Evolutionary conservation across 805 yeast genomes (phyloP).

Genomic region (Candida adriatica): DNA sequence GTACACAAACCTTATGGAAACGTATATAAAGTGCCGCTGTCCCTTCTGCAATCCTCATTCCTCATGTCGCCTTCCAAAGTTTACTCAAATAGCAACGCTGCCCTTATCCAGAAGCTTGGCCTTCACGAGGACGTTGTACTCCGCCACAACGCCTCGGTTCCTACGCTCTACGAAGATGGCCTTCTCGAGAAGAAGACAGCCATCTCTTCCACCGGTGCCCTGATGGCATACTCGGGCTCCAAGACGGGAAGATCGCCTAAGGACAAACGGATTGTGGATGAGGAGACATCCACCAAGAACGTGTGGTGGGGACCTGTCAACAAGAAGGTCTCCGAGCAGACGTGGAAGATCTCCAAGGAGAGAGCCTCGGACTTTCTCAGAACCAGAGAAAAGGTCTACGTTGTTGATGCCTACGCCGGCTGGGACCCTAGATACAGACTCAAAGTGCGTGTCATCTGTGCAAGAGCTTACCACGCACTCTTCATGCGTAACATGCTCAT

Average conservation of each 20-base stretch:
- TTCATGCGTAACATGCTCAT: slow-evolving; percentile 98
- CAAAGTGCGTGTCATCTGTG: slow-evolving; percentile 93
- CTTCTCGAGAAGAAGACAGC: slow-evolving; percentile 85
- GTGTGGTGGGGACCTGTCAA: slow-evolving; percentile 99
- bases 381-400: slow-evolving; percentile 89
- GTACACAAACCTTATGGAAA: no score
- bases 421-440: slow-evolving; percentile 98
- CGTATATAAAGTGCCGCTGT: no score
- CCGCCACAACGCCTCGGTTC: slow-evolving; percentile 90
- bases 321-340: slow-evolving; percentile 86
- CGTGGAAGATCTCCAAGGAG: slow-evolving; percentile 93
- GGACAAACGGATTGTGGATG: slow-evolving; percentile 97
- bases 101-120: slow-evolving; percentile 29
- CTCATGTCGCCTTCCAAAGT: slow-evolving; percentile 24
- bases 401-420: slow-evolving; percentile 96
- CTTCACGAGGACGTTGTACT: slow-evolving; percentile 57
- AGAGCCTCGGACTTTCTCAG: slow-evolving; percentile 96
- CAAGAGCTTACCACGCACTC: slow-evolving; percentile 96
- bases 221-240: slow-evolving; percentile 90
- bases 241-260: slow-evolving; percentile 98
- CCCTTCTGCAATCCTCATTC: no score
- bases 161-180: slow-evolving; percentile 92
- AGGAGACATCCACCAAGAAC: slow-evolving; percentile 72
- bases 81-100: slow-evolving; percentile 15
- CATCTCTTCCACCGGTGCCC: slow-evolving; percentile 87